Evolutionary conservation across 176 grass and related monocot genomes (phyloP).

Genomic region (Oryza glaberrima): DNA sequence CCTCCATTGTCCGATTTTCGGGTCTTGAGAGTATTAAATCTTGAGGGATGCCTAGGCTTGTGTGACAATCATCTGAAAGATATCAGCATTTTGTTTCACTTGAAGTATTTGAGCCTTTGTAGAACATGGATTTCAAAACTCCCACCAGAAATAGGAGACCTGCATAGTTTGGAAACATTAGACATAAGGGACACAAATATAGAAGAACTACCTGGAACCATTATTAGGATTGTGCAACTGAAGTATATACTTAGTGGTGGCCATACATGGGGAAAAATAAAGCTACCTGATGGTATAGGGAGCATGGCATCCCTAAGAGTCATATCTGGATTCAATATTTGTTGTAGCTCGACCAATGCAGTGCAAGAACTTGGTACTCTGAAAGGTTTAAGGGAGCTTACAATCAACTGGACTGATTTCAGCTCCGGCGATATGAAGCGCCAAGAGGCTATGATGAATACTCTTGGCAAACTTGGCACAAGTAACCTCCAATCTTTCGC

Average conservation of each 20-base stretch:
- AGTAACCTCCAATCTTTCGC: constrained; percentile 24
- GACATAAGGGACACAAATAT: neutral
- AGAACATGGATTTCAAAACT: neutral
- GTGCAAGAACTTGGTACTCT: constrained; percentile 38
- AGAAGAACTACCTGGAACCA: neutral
- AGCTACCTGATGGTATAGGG: constrained; percentile 38
- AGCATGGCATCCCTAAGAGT: constrained; percentile 30
- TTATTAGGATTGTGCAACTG: neutral
- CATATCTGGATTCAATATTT: constrained; percentile 36
- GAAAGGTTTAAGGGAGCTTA: constrained; percentile 24
- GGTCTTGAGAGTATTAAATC: neutral
- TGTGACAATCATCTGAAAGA: neutral
- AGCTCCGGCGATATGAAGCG: constrained; percentile 31
- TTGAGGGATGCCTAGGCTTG: neutral
- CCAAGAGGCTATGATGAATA: constrained; percentile 22
- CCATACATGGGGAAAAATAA: constrained; percentile 39
- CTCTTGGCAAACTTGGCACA: constrained; percentile 37
- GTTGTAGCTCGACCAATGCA: constrained; percentile 19
- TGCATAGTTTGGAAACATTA: neutral
- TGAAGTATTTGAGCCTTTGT: neutral
- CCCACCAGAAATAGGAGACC: neutral
- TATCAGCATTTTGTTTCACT: neutral
- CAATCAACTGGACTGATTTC: constrained; percentile 40
- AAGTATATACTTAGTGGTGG: constrained; percentile 39
- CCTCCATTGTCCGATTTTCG: neutral